These are phyloP conservation scores for Candida corydali DNA, from an alignment of 805 yeast genomes.

Conservation along the genomic window DNA sequence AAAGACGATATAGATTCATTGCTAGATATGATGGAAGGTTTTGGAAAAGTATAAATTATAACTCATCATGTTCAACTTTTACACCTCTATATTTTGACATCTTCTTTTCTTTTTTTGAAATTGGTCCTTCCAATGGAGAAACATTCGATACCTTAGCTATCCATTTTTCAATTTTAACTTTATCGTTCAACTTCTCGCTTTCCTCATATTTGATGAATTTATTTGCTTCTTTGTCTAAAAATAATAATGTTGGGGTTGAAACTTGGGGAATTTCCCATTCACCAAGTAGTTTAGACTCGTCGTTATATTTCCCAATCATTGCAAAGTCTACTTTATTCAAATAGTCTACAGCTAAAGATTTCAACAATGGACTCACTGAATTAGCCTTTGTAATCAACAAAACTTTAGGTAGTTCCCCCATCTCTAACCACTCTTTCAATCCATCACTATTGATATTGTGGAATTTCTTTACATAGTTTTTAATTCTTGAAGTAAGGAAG, in stretches of 20 bases:
- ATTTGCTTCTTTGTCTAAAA: slow-evolving; percentile 16
- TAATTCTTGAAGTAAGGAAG: slow-evolving; percentile 53
- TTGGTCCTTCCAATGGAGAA: slow-evolving; percentile 33
- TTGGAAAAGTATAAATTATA: slow-evolving; percentile 15
- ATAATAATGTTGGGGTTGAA: slow-evolving; percentile 24
- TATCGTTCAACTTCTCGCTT: slow-evolving; percentile 25
- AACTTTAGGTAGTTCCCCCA: slow-evolving; percentile 35
- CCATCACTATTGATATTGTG: slow-evolving; percentile 22
- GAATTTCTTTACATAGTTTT: slow-evolving; percentile 60
- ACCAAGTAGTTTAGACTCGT: slow-evolving; percentile 15
- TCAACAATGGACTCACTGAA: slow-evolving; percentile 51
- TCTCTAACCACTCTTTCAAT: slow-evolving; percentile 22
- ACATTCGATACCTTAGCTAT: slow-evolving; percentile 20
- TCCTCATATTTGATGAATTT: slow-evolving; percentile 18
- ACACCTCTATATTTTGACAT: slow-evolving; percentile 27
- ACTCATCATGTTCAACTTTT: slow-evolving; percentile 13
- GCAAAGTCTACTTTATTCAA: slow-evolving; percentile 48
- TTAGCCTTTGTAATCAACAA: slow-evolving; percentile 52
- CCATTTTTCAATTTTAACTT: slow-evolving; percentile 31
- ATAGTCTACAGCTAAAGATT: slow-evolving; percentile 69
- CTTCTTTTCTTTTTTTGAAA: slow-evolving; percentile 28
- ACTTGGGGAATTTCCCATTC: slow-evolving; percentile 18
- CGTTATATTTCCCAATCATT: slow-evolving; percentile 28
- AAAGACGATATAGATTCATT: slow-evolving; percentile 27
- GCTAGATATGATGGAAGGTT: slow-evolving; percentile 37